phyloP scores from a whole-genome alignment of 805 yeast genomes.

The Candida sphagnicola region DNA sequence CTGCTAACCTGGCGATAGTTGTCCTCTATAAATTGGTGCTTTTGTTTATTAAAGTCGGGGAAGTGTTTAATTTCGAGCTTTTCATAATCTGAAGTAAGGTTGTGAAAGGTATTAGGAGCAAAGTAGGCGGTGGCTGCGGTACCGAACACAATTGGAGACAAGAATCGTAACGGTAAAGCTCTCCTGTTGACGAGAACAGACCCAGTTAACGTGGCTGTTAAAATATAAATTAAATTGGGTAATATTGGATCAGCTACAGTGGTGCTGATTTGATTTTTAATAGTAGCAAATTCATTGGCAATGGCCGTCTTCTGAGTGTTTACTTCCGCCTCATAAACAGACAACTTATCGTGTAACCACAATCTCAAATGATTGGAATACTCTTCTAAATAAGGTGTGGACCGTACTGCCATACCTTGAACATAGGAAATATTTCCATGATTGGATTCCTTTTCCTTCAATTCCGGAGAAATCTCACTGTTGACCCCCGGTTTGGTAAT shows the following conservation, averaged over 20 bases:
- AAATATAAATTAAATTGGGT: conserved; percentile 51
- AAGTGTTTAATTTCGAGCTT: conserved; percentile 22
- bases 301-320: conserved; percentile 45
- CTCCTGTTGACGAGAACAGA: conserved; percentile 50
- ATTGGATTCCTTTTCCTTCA: conserved; percentile 35
- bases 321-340: conserved; percentile 39
- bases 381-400: conserved; percentile 45
- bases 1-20: conserved; percentile 9
- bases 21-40: conserved; percentile 12
- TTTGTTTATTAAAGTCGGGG: conserved; percentile 31
- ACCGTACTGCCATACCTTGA: conserved; percentile 53
- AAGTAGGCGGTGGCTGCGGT: conserved; percentile 39
- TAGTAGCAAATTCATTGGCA: conserved; percentile 35
- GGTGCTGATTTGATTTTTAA: conserved; percentile 26
- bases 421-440: conserved; percentile 39
- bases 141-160: conserved; percentile 50
- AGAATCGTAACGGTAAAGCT: conserved; percentile 45
- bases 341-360: conserved; percentile 33
- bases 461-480: conserved; percentile 29
- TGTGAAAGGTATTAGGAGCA: conserved; percentile 48
- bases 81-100: conserved; percentile 21
- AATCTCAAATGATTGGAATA: conserved; percentile 38
- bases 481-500: conserved; percentile 48
- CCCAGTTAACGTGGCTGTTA: conserved; percentile 54
- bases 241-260: conserved; percentile 50